Base-by-base conservation (phyloP, 2,329 filamentous ascomycete species). In the Erysiphe pulchra region DNA sequence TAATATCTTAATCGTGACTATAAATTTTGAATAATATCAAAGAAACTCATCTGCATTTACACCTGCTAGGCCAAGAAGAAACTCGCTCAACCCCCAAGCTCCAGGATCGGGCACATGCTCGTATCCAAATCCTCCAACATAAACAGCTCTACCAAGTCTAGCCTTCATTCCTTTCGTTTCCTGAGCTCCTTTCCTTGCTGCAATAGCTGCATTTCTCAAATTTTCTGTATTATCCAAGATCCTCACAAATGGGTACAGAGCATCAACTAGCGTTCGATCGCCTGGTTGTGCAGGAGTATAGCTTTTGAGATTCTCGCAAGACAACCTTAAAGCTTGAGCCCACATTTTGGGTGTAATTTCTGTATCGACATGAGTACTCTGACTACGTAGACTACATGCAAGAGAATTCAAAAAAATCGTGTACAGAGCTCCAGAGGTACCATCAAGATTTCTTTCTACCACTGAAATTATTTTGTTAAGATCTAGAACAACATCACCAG, bases 131-230 rank as follows among this genome's bases (percentile, higher is more conserved):
- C 79, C 80, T 50, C 80, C 83, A 44, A 92, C 74, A 59, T 92
- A 92, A 11, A 90, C 83, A 1, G 79, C 74, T 48, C 84, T 66
- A 8, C 90, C 90, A 37, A 98, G 65, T 54, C 78, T 90, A 38
- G 90, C 83, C 60, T 80, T 75, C 86, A 98, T 94, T 20, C 79
- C 80, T 65, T 86, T 92, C 17, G 90, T 95, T 30, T 73, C 73
- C 51, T 87, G 78, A 4, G 86, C 80, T 0, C 80, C 90, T 42
- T 75, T 67, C 50, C 72, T 71, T 0, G 85, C 78, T 1, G 82
- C 84, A 54, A 74, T 66, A 0, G 83, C 84, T 8, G 90, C 86
- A 57, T 75, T 67, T 51, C 73, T 69, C 17, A 90, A 59, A 57
- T 81, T 72, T 13, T 72, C 73, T 0, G 75, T 76, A 55, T 70